These are phyloP conservation scores for Phytophthora pseudosyringae DNA, from an alignment of 352 stramenopile genomes.

Conservation along the genomic window DNA sequence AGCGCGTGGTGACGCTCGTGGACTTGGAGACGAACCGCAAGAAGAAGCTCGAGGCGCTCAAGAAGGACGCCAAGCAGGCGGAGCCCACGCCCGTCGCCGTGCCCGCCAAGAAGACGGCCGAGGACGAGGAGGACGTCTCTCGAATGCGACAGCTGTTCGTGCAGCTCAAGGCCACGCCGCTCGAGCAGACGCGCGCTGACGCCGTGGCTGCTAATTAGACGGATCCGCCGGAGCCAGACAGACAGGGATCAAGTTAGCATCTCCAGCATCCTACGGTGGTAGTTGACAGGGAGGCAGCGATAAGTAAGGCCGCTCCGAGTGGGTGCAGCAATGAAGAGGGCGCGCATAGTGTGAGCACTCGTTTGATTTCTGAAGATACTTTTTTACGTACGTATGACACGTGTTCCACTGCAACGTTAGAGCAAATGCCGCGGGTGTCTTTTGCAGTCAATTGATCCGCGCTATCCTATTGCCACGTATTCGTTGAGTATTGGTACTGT, in stretches of 20 bases:
- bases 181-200: slow-evolving; percentile 78
- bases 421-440: background rate
- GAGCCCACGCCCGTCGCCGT: slow-evolving; percentile 48
- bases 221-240: slow-evolving; percentile 13
- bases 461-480: background rate
- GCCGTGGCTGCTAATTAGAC: slow-evolving; percentile 54
- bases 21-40: slow-evolving; percentile 87
- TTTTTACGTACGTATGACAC: slow-evolving; percentile 8
- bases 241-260: slow-evolving; percentile 22
- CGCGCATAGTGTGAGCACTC: slow-evolving; percentile 2
- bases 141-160: slow-evolving; percentile 95
- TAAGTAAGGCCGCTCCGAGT: background rate
- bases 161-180: slow-evolving; percentile 92
- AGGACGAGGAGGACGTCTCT: slow-evolving; percentile 86
- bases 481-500: too few relatives aligned
- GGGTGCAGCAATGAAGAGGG: slow-evolving; percentile 15
- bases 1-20: slow-evolving; percentile 94
- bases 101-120: slow-evolving; percentile 61
- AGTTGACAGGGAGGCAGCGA: slow-evolving; percentile 11
- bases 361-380: slow-evolving; percentile 33
- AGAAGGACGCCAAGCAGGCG: slow-evolving; percentile 54
- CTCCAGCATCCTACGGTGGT: slow-evolving; percentile 16
- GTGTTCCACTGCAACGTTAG: background rate
- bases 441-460: background rate
- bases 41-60: slow-evolving; percentile 68